A percentile compares a stretch with the other conserved stretches of the same genome.
Conservation (phyloP, 2,329 filamentous ascomycete genomes). For the Ceratocystis colombiana region DNA sequence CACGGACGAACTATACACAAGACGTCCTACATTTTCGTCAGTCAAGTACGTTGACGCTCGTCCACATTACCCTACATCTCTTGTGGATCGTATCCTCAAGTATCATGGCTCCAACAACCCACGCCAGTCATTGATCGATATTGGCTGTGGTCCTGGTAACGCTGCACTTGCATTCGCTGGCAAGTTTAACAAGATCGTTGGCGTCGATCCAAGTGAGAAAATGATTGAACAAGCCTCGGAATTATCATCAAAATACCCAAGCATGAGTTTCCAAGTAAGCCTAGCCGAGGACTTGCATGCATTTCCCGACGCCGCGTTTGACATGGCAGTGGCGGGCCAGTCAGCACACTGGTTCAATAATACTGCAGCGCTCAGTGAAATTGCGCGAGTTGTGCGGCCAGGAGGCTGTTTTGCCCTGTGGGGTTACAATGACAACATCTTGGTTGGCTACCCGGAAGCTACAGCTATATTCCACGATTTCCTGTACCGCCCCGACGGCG, state of each 20-base stretch:
- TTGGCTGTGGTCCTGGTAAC: constrained; percentile 55
- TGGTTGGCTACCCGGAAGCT: constrained; percentile 44
- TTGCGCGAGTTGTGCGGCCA: constrained; percentile 43
- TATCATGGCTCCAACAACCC: constrained; percentile 38
- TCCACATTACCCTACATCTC: constrained; percentile 46
- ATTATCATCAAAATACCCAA: constrained; percentile 26
- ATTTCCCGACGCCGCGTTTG: constrained; percentile 41
- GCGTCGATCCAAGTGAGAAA: constrained; percentile 46
- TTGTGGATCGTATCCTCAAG: constrained; percentile 45
- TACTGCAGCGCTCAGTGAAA: constrained; percentile 43
- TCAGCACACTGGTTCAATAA: constrained; percentile 60
- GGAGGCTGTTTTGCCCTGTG: constrained; percentile 54
- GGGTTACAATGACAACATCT: constrained; percentile 55
- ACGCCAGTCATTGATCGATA: constrained; percentile 39
- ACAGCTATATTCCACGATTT: constrained; percentile 46
- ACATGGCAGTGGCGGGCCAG: constrained; percentile 44
- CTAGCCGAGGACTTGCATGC: constrained; percentile 46
- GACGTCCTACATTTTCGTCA: constrained; percentile 47
- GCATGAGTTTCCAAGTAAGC: constrained; percentile 40
- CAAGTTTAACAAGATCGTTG: constrained; percentile 43
- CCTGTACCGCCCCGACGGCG: constrained; percentile 39
- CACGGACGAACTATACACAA: constrained; percentile 13
- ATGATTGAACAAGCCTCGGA: constrained; percentile 46
- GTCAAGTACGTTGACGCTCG: constrained; percentile 51
- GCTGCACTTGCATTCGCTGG: constrained; percentile 45